Evolutionary conservation across 2,329 filamentous ascomycete species (phyloP).

Genomic region (Fusarium temperatum): DNA sequence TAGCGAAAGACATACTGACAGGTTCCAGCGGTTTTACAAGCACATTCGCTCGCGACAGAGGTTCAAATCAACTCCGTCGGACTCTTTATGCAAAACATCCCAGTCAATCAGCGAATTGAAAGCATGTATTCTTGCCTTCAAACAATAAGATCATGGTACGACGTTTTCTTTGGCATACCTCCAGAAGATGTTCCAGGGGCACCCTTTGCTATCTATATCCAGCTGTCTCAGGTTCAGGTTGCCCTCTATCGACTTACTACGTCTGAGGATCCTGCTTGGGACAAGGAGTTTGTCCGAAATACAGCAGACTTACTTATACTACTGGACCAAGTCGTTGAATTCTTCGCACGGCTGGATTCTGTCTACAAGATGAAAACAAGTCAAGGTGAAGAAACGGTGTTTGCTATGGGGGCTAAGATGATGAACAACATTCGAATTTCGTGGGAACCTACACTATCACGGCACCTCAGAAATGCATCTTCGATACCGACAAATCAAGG

Average conservation of each 20-base stretch:
- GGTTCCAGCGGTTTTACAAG: slow-evolving; percentile 42
- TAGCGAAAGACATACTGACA: not conserved
- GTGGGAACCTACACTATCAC: slow-evolving; percentile 50
- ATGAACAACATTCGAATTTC: slow-evolving; percentile 46
- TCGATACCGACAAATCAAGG: slow-evolving; percentile 45
- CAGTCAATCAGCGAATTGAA: slow-evolving; percentile 45
- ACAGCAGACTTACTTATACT: slow-evolving; percentile 49
- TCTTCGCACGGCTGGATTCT: slow-evolving; percentile 41
- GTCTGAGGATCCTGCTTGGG: slow-evolving; percentile 53
- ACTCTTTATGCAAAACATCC: slow-evolving; percentile 45
- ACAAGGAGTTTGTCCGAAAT: slow-evolving; percentile 48
- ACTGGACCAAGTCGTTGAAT: slow-evolving; percentile 48
- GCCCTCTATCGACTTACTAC: slow-evolving; percentile 52
- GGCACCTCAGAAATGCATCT: slow-evolving; percentile 40
- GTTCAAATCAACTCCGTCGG: slow-evolving; percentile 47
- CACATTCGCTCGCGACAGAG: slow-evolving; percentile 45
- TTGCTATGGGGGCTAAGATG: slow-evolving; percentile 48
- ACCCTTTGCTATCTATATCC: slow-evolving; percentile 48
- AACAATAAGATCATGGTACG: slow-evolving; percentile 49
- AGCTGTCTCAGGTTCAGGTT: slow-evolving; percentile 49
- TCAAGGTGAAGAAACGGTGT: slow-evolving; percentile 44
- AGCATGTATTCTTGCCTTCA: slow-evolving; percentile 50
- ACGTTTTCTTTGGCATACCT: slow-evolving; percentile 48
- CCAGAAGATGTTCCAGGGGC: slow-evolving; percentile 43
- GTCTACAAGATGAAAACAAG: slow-evolving; percentile 44